phyloP scores from a whole-genome alignment of 495 filamentous ascomycete genomes.

The Astrocystis sublimbata region DNA sequence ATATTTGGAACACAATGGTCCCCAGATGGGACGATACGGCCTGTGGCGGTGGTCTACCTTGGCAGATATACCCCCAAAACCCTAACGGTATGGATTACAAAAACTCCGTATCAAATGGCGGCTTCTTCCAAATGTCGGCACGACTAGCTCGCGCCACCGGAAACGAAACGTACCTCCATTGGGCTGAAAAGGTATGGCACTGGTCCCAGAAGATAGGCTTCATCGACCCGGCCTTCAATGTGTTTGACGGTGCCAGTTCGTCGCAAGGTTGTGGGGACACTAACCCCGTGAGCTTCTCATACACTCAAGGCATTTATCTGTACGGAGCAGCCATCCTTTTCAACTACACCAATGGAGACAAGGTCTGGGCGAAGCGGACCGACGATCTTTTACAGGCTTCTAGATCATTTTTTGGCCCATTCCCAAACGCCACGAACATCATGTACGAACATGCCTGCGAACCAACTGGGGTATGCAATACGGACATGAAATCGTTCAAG shows the following conservation, averaged over 20 bases:
- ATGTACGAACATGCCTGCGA: constrained; percentile 79
- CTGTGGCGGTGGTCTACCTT: constrained; percentile 73
- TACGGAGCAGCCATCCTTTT: constrained; percentile 67
- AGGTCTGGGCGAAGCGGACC: constrained; percentile 54
- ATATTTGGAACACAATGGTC: constrained; percentile 48
- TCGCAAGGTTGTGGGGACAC: constrained; percentile 45
- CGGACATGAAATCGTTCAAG: constrained; percentile 79
- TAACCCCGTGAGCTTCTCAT: constrained; percentile 58
- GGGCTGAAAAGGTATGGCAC: constrained; percentile 71
- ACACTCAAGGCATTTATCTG: constrained; percentile 65
- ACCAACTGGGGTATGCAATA: constrained; percentile 59
- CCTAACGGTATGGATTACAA: constrained; percentile 70
- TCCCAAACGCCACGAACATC: constrained; percentile 50
- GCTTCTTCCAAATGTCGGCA: constrained; percentile 67
- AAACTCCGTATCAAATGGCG: constrained; percentile 70
- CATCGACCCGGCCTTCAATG: constrained; percentile 48
- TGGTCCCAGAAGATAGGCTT: constrained; percentile 60
- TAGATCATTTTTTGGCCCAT: constrained; percentile 35
- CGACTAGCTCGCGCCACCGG: constrained; percentile 67
- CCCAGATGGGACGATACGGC: constrained; percentile 67
- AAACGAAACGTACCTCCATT: constrained; percentile 62
- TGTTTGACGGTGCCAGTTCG: constrained; percentile 58
- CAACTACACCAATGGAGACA: constrained; percentile 57
- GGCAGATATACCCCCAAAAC: constrained; percentile 84
- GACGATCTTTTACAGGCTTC: constrained; percentile 48